phyloP scores from a whole-genome alignment of 2,329 filamentous ascomycete species.

The Alternaria consortialis region DNA sequence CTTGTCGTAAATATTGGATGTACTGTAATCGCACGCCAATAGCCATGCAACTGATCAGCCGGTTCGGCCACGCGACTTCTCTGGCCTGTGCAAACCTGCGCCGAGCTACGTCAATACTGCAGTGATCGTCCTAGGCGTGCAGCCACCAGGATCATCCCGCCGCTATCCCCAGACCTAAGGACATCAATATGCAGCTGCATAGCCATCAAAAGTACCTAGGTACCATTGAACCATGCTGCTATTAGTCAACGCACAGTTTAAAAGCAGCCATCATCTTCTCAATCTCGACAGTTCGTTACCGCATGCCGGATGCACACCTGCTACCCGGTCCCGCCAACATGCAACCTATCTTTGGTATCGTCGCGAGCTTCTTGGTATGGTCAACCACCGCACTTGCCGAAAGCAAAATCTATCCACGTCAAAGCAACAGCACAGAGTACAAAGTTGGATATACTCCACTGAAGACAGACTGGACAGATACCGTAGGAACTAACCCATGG shows the following conservation, averaged over 20 bases:
- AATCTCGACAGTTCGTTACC: not conserved
- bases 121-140: constrained; percentile 36
- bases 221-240: constrained; percentile 25
- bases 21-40: constrained; percentile 4
- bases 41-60: constrained; percentile 18
- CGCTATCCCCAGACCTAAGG: constrained; percentile 34
- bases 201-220: constrained; percentile 22
- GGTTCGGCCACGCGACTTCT: constrained; percentile 15
- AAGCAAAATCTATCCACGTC: constrained; percentile 21
- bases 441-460: constrained; percentile 38
- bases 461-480: constrained; percentile 61
- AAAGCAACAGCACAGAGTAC: constrained; percentile 46
- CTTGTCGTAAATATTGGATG: not conserved
- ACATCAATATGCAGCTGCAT: constrained; percentile 25
- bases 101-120: constrained; percentile 14
- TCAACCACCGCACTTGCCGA: constrained; percentile 18
- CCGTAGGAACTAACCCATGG: constrained; percentile 64
- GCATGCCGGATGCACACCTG: not conserved
- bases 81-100: constrained; percentile 3
- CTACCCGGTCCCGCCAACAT: constrained; percentile 16
- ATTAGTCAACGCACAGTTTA: constrained; percentile 26
- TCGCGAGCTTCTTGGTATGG: constrained; percentile 22
- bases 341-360: constrained; percentile 24
- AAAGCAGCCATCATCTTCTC: constrained; percentile 24
- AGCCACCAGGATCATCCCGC: constrained; percentile 37